Conservation (phyloP, 2,329 filamentous ascomycete genomes). For the Xylariaceae sp. region DNA sequence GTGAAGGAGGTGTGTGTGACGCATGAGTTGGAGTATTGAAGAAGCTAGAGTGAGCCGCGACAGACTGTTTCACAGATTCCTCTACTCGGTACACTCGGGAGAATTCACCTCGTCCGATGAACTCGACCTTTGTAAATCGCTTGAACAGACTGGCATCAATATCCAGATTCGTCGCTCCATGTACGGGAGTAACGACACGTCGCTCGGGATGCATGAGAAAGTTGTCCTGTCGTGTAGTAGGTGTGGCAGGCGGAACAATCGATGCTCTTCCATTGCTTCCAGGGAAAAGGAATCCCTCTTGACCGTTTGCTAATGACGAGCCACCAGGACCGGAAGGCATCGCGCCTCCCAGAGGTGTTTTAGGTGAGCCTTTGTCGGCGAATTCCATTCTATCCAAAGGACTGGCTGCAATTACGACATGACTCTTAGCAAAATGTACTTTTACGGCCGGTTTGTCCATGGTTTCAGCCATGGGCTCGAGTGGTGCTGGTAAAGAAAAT, state of each 20-base stretch:
- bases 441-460: constrained; percentile 33
- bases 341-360: constrained; percentile 73
- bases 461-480: constrained; percentile 22
- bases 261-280: constrained; percentile 29
- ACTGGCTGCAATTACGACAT: constrained; percentile 52
- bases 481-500: constrained; percentile 34
- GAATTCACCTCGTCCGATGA: constrained; percentile 85
- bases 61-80: constrained; percentile 32
- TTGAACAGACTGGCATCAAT: constrained; percentile 70
- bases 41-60: constrained; percentile 39
- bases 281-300: constrained; percentile 36
- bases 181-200: constrained; percentile 65
- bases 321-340: constrained; percentile 76
- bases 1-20: constrained; percentile 48
- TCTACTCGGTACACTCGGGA: constrained; percentile 85
- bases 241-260: constrained; percentile 71
- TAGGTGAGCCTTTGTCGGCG: constrained; percentile 55
- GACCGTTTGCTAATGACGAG: constrained; percentile 71
- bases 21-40: constrained; percentile 44
- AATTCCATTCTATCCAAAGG: constrained; percentile 55
- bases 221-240: constrained; percentile 61
- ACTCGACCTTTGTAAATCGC: constrained; percentile 76
- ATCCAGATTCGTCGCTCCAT: constrained; percentile 65
- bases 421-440: constrained; percentile 50
- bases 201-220: constrained; percentile 55